phyloP scores from a whole-genome alignment of 2,329 filamentous ascomycete genomes.

The Coniochaeta sp. region DNA sequence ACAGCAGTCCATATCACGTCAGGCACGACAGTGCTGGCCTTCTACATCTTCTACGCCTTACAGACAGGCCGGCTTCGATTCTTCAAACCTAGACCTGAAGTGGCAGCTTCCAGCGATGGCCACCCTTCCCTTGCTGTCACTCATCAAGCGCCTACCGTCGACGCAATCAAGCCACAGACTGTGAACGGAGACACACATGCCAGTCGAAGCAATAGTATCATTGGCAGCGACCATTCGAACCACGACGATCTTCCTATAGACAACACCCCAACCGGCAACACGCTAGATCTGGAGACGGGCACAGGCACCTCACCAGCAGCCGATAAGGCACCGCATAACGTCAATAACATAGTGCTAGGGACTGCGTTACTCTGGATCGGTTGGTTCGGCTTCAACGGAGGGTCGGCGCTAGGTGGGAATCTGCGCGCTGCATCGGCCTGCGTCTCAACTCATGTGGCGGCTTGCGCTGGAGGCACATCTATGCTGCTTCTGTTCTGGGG shows the following conservation, averaged over 20 bases:
- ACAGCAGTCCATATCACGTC: constrained; percentile 13
- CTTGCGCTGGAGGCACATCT: constrained; percentile 8
- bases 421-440: constrained; percentile 10
- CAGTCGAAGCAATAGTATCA: background rate
- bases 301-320: background rate
- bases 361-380: constrained; percentile 44
- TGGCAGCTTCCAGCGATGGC: background rate
- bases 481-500: constrained; percentile 2
- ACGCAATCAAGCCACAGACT: background rate
- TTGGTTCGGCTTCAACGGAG: constrained; percentile 21
- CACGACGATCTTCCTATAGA: background rate
- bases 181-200: background rate
- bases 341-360: constrained; percentile 41
- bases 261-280: background rate
- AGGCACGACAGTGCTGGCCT: constrained; percentile 8
- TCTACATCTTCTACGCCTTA: constrained; percentile 6
- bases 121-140: background rate
- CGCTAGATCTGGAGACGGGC: background rate
- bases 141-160: background rate
- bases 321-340: constrained; percentile 13
- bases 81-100: background rate
- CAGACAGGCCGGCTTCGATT: constrained; percentile 1
- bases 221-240: background rate
- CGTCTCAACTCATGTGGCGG: constrained; percentile 9
- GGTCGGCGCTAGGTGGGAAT: constrained; percentile 8